Conservation (phyloP, 805 yeast genomes). For the Vanderwaltozyma tropicalis region DNA sequence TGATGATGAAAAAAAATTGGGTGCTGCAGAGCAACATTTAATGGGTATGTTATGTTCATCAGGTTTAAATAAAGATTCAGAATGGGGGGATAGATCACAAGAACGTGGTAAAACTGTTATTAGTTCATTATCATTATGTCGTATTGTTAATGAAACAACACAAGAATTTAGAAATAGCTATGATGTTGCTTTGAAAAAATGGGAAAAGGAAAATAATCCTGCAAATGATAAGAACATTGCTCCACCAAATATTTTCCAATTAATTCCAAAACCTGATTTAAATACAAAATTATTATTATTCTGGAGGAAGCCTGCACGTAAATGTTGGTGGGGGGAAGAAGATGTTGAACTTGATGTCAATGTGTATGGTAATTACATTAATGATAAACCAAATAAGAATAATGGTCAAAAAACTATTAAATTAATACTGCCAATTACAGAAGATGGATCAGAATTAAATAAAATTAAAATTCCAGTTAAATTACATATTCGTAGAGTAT, state of each 20-base stretch:
- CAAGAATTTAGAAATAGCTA: slow-evolving; percentile 21
- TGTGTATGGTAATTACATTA: slow-evolving; percentile 19
- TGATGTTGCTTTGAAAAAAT: slow-evolving; percentile 10
- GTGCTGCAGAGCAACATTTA: slow-evolving; percentile 89
- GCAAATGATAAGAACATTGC: slow-evolving; percentile 8
- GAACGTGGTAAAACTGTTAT: slow-evolving; percentile 86
- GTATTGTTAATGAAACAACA: slow-evolving; percentile 33
- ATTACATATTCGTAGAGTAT: slow-evolving; percentile 84
- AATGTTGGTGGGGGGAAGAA: slow-evolving; percentile 93
- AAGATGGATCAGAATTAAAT: slow-evolving; percentile 9
- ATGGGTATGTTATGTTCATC: slow-evolving; percentile 90
- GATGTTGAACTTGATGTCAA: slow-evolving; percentile 35
- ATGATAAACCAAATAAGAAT: slow-evolving; percentile 6
- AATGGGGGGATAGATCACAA: slow-evolving; percentile 84
- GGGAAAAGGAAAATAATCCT: slow-evolving; percentile 15
- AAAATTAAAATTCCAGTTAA: slow-evolving; percentile 37
- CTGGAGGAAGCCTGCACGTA: slow-evolving; percentile 97
- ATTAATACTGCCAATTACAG: slow-evolving; percentile 10
- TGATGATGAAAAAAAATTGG: slow-evolving; percentile 44
- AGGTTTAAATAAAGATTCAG: slow-evolving; percentile 57
- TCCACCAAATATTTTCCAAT: slow-evolving; percentile 20
- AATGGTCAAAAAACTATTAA: slow-evolving; percentile 4
- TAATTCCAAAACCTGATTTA: slow-evolving; percentile 25
- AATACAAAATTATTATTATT: slow-evolving; percentile 66
- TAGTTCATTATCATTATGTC: slow-evolving; percentile 46